Base-by-base conservation (phyloP, 768 basidiomycete species). In the Pholiota conissans region DNA sequence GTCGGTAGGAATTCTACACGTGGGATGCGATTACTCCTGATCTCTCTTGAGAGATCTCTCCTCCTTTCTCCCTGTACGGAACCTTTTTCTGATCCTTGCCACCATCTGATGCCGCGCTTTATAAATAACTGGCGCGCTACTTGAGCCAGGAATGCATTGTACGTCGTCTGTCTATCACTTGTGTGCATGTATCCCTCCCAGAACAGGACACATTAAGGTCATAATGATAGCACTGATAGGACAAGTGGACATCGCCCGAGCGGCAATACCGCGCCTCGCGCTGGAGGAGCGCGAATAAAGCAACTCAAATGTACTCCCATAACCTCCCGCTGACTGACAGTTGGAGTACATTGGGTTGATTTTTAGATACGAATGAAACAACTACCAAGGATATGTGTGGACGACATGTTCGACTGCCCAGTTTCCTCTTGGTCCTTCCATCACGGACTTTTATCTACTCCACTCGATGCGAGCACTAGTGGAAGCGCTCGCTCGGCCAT, bases 371-470 rank as follows among this genome's bases (percentile, higher is more conserved):
- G 11, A 46, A 54, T 42, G 29, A 54, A 54, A 54, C 53, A 46
- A 30, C 30, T 18, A 18, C 29, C 28, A 30, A 47, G 53, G 20
- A 30, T 18, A 28, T 24, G 22, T 18, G 42, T 10, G 27, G 53
- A 10, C 53, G 42, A 52, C 35, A 45, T 54, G 53, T 54, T 46
- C 40, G 10, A 45, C 52, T 46, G 42, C 40, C 40, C 22, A 42
- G 11, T 45, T 46, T 54, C 42, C 53, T 46, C 47, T 30, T 61
- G 22, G 20, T 40, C 51, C 57, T 48, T 18, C 57, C 51, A 54
- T 58, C 57, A 58, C 51, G 57, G 57, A 58, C 46, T 22, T 58
- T 58, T 53, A 58, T 47, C 51, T 47, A 50, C 35, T 58, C 20
- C 47, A 37, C 45, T 56, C 47, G 24, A 53, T 30, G 29, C 53